Evolutionary conservation across 495 filamentous ascomycete species (phyloP), one percentile per base, ranked within the genome.

Genomic region (Apiosordaria backusii): DNA sequence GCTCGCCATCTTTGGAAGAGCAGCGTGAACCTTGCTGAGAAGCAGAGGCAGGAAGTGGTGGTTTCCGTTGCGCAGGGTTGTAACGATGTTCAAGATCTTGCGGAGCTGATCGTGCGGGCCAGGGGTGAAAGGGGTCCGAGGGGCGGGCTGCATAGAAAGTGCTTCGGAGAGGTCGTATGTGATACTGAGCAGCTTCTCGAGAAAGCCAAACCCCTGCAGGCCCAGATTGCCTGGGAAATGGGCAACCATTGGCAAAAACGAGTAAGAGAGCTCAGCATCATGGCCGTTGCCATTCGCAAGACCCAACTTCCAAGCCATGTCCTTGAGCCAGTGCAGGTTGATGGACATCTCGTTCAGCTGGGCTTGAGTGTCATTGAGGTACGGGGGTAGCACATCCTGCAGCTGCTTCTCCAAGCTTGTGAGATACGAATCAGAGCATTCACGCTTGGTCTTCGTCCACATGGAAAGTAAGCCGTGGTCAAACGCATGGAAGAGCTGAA

Each of bases 301-400:
- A 50, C 82, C 80, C 57, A 94, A 73, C 65, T 92, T 88, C 92
- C 92, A 95, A 2, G 90, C 83, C 71, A 89, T 88, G 25, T 89
- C 90, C 68, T 90, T 88, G n/a, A 94, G 83, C 92, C 92, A 96
- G 72, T 91, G 86, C 75, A 93, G 90, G 40, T 89, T 91, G 7
- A 86, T 81, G 9, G 86, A 81, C 9, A 92, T 78, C 70, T 96
- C 91, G 19, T 86, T 81, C 23, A 87, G 84, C 75, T 92, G 89
- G 9, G 80, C 85, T 63, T 93, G 87, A 2, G 86, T 87, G 57
- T 83, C 80, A 60, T 86, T 85, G 54, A 91, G 81, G 65, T 87
- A 86, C 0, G 79, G 68, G 0, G 89, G 89, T 0, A 91, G 77
- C 16, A 88, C 84, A 23, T 89, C 85, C 16, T 80, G 83, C 0